Evolutionary conservation across 2,329 filamentous ascomycete species (phyloP), one percentile per base, ranked within the genome.

Genomic region (Tolypocladium capitatum): DNA sequence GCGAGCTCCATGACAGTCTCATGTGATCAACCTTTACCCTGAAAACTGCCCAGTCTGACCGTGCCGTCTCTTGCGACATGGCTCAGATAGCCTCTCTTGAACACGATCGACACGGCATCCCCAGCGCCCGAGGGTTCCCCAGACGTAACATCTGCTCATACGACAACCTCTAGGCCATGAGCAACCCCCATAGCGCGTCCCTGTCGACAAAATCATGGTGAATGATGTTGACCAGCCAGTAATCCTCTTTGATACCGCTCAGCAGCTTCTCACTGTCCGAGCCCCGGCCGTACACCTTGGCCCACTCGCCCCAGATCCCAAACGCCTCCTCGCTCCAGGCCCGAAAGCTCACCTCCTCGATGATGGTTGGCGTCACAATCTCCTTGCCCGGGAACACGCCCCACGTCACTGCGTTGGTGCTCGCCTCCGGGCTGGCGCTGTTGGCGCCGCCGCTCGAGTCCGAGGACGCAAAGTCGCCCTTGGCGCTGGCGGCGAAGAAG

Each of bases 301-400:
- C 82, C 92, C 92, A 98, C 70, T 97, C 92, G 38, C 74, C 78
- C 86, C 91, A 97, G 59, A 97, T 95, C 31, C 84, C 84, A 69
- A 92, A 98, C 1, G 92, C 91, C 72, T 98, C 92, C 61, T 97
- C 92, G 49, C 81, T 78, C 92, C 92, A 98, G 8, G 90, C 88
- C 52, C 81, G 76, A 74, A 97, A 97, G 62, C 86, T 92, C 46
- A 95, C 87, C 56, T 90, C 86, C 63, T 97, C 91, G 58, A 97
- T 94, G 60, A 97, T 97, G 2, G 91, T 97, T 3, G 91, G 91
- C 21, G 90, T 94, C 49, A 94, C 79, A 60, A 97, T 97, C 66
- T 97, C 91, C 68, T 96, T 96, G 38, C 88, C 88, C 0, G 86
- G 84, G 67, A 97, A 97, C 1, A 89, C 87, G 46, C 91, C 91